phyloP scores from a whole-genome alignment of 129 eudicot species.

The Rutidosis leptorrhynchoides region DNA sequence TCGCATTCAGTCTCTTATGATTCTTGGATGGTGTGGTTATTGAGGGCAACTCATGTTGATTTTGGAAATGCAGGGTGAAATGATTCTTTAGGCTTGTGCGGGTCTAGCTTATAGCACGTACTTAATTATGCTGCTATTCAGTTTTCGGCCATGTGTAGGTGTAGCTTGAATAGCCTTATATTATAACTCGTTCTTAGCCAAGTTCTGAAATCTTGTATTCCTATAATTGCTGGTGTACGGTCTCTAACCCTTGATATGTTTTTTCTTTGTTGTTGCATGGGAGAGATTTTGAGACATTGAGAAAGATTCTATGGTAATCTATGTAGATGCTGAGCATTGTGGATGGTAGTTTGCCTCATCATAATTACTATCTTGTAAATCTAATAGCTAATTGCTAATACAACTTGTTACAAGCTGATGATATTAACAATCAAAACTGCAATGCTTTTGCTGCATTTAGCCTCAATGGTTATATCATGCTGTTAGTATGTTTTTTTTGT shows the following conservation, averaged over 20 bases:
- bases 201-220: too few relatives aligned
- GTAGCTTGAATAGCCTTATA: background rate
- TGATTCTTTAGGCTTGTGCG: background rate
- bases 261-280: background rate
- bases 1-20: constrained; percentile 9
- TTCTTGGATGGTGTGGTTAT: constrained; percentile 12
- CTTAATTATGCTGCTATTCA: background rate
- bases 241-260: constrained; percentile 1
- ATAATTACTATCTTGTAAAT: constrained; percentile 1
- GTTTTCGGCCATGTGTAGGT: background rate
- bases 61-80: background rate
- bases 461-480: background rate
- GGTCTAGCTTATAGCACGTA: constrained; percentile 6
- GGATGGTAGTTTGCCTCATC: constrained; percentile 9
- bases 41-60: background rate
- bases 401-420: constrained; percentile 1
- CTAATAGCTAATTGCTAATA: too few relatives aligned
- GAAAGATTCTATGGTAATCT: background rate
- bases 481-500: background rate
- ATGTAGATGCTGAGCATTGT: background rate
- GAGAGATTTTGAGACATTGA: background rate
- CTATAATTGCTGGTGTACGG: background rate
- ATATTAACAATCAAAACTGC: background rate
- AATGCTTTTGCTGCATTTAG: background rate
- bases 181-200: background rate